phyloP scores from a whole-genome alignment of 306 rosid species.

The Lathyrus tuberosus region DNA sequence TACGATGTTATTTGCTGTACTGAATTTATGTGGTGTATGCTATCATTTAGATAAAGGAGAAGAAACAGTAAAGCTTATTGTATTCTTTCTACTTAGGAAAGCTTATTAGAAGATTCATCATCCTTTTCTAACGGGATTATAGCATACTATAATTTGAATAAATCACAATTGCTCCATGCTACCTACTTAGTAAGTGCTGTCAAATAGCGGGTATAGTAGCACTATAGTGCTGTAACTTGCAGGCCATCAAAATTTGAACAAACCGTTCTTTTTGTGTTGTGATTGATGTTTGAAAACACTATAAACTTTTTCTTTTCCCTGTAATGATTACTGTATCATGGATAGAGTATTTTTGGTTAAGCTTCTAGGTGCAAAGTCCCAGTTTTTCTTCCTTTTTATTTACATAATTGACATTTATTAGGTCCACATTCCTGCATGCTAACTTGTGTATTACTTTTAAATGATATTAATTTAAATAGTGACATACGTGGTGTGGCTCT shows the following conservation, averaged over 20 bases:
- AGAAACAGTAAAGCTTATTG: background rate
- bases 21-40: background rate
- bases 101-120: conserved; percentile 3
- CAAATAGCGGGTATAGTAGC: too few relatives aligned
- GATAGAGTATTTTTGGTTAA: too few relatives aligned
- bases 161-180: too few relatives aligned
- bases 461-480: conserved; percentile 51
- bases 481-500: conserved; percentile 96
- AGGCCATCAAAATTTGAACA: too few relatives aligned
- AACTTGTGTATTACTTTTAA: conserved; percentile 37
- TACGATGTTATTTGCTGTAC: too few relatives aligned
- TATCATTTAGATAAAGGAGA: conserved; percentile 6
- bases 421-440: conserved; percentile 26
- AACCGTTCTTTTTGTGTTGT: too few relatives aligned
- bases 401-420: background rate
- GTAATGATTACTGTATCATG: background rate
- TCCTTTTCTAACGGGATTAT: background rate
- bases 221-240: too few relatives aligned
- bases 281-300: too few relatives aligned
- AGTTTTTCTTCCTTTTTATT: conserved; percentile 21
- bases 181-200: too few relatives aligned
- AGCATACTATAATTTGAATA: too few relatives aligned
- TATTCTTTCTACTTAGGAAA: conserved; percentile 10
- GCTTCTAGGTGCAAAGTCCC: conserved; percentile 4
- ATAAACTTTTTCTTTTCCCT: conserved; percentile 4